Percentiles rank a stretch among this genome's conserved stretches.
These are phyloP conservation scores for Endocarpon pusillum DNA, from an alignment of 495 filamentous ascomycete species.

Conservation along the genomic window DNA sequence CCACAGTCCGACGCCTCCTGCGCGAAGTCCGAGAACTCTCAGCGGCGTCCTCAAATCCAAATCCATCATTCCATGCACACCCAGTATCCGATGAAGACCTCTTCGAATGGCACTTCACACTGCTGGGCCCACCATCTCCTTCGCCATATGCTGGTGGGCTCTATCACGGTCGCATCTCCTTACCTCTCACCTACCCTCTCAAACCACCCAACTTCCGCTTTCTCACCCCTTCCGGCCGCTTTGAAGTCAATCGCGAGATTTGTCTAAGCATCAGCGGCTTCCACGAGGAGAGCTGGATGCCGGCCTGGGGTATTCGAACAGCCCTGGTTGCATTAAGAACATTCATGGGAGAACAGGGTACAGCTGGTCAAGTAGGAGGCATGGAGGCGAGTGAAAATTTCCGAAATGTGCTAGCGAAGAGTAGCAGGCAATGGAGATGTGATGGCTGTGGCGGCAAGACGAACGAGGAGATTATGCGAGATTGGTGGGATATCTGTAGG, in stretches of 20 bases:
- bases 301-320: slow-evolving; percentile 80
- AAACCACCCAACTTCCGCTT: slow-evolving; percentile 89
- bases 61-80: slow-evolving; percentile 62
- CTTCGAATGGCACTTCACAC: slow-evolving; percentile 98
- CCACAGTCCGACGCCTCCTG: slow-evolving; percentile 34
- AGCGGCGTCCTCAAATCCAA: slow-evolving; percentile 37
- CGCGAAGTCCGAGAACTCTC: slow-evolving; percentile 78
- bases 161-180: slow-evolving; percentile 90
- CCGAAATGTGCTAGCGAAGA: slow-evolving; percentile 44
- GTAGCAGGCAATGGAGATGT: slow-evolving; percentile 47
- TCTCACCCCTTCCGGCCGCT: slow-evolving; percentile 76
- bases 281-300: slow-evolving; percentile 97
- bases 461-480: slow-evolving; percentile 56
- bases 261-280: slow-evolving; percentile 85
- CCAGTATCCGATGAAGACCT: slow-evolving; percentile 69
- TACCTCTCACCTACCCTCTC: slow-evolving; percentile 76
- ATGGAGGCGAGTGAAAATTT: slow-evolving; percentile 51
- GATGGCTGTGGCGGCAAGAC: slow-evolving; percentile 37
- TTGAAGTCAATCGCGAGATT: slow-evolving; percentile 94
- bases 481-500: slow-evolving; percentile 39
- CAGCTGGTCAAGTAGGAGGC: slow-evolving; percentile 66
- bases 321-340: slow-evolving; percentile 34
- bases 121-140: slow-evolving; percentile 72
- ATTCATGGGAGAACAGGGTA: slow-evolving; percentile 34
- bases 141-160: slow-evolving; percentile 63